Evolutionary conservation across 257 asterid genomes (phyloP).

Genomic region (Gentiana straminea): DNA sequence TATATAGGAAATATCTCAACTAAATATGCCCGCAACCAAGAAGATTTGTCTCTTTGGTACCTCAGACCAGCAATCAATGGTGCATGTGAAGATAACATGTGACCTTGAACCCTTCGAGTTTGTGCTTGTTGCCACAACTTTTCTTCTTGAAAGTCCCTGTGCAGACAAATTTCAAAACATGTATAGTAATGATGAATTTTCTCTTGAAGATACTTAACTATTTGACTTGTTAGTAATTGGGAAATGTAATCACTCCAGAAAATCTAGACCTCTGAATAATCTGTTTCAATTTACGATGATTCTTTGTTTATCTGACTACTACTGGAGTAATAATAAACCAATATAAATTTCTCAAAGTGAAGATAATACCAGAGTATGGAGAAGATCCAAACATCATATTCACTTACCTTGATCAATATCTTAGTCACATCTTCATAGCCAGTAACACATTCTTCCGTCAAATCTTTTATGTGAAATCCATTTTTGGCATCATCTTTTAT

Average conservation of each 20-base stretch:
- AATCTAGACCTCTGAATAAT: too few species aligned
- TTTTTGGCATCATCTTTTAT: slow-evolving; percentile 68
- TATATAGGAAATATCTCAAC: background rate
- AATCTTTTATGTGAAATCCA: slow-evolving; percentile 84
- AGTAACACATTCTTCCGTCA: slow-evolving; percentile 81
- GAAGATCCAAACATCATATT: background rate
- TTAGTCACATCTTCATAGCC: slow-evolving; percentile 81
- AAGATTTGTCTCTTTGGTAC: slow-evolving; percentile 22
- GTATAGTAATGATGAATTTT: too few species aligned
- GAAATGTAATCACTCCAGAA: too few species aligned
- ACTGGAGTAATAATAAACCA: background rate
- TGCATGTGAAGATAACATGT: slow-evolving; percentile 72
- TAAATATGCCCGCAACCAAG: background rate
- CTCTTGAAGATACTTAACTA: too few species aligned
- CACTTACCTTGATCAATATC: slow-evolving; percentile 64
- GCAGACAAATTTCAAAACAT: background rate
- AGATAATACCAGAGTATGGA: background rate
- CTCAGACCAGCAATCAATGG: slow-evolving; percentile 96
- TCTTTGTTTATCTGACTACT: too few species aligned
- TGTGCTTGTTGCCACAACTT: slow-evolving; percentile 75
- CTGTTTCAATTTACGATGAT: too few species aligned
- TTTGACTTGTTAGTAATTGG: too few species aligned
- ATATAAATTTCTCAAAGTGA: background rate
- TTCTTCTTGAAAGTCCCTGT: slow-evolving; percentile 88
- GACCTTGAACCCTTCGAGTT: slow-evolving; percentile 98